These are phyloP conservation scores for Leccinum pachyderme DNA, from an alignment of 1,284 basidiomycete species.

Conservation along the genomic window DNA sequence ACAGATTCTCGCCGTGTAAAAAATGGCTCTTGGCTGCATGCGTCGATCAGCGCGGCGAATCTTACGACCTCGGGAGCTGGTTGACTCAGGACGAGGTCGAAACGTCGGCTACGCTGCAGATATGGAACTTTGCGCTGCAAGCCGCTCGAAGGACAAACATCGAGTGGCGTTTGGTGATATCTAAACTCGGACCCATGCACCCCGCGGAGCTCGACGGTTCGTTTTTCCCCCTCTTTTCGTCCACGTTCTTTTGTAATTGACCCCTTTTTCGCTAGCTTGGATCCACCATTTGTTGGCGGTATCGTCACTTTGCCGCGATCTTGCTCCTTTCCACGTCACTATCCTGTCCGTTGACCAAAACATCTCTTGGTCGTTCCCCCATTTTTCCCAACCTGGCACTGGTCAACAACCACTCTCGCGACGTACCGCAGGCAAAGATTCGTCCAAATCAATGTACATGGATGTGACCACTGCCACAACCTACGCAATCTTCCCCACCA, in stretches of 20 bases:
- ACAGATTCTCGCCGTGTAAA: constrained; percentile 57
- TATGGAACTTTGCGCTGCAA: constrained; percentile 66
- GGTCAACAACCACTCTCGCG: constrained; percentile 26
- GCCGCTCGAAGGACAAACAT: constrained; percentile 63
- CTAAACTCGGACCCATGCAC: constrained; percentile 61
- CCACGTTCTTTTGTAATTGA: neutral
- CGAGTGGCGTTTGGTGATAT: constrained; percentile 76
- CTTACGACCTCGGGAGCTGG: constrained; percentile 65
- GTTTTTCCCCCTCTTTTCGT: constrained; percentile 25
- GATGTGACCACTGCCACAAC: constrained; percentile 46
- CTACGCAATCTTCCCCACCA: constrained; percentile 47
- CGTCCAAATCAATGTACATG: constrained; percentile 38
- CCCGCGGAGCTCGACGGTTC: constrained; percentile 65
- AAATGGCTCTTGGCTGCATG: constrained; percentile 77
- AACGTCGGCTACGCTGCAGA: constrained; percentile 45
- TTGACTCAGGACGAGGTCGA: constrained; percentile 47
- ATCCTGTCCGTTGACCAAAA: constrained; percentile 56
- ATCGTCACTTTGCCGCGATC: constrained; percentile 34
- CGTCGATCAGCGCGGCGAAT: constrained; percentile 75
- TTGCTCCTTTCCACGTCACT: constrained; percentile 51
- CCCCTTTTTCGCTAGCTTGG: constrained; percentile 56
- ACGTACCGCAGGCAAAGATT: constrained; percentile 23
- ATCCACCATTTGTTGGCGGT: constrained; percentile 44
- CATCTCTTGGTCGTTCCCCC: constrained; percentile 51
- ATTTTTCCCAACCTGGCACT: constrained; percentile 19